Evolutionary conservation across 345 rosid species (phyloP).

Genomic region (Erodium maritimum): DNA sequence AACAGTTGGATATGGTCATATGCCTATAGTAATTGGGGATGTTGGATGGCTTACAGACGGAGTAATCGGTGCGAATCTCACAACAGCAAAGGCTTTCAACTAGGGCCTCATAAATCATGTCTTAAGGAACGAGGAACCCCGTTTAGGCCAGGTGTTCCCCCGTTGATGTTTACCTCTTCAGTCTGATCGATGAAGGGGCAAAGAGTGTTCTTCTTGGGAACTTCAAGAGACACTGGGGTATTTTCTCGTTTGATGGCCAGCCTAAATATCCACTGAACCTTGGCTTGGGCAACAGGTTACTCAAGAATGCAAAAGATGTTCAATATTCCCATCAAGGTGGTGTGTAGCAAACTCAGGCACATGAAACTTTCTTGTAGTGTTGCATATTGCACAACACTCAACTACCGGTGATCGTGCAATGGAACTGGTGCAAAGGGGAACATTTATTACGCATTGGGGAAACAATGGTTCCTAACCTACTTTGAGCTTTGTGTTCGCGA

Average conservation of each 20-base stretch:
- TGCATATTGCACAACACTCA: background rate
- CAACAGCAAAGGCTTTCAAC: conserved; percentile 9
- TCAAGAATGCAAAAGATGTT: background rate
- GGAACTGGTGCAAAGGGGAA: background rate
- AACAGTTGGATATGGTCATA: background rate
- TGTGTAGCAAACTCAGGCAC: background rate
- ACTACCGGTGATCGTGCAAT: background rate
- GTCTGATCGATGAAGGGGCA: conserved; percentile 15
- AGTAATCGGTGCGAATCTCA: background rate
- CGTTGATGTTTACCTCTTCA: conserved; percentile 14
- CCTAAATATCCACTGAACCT: conserved; percentile 8
- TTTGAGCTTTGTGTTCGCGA: too few species aligned
- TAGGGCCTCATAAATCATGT: conserved; percentile 17
- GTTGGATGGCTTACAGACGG: conserved; percentile 25
- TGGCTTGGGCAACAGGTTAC: background rate
- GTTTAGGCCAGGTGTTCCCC: conserved; percentile 9
- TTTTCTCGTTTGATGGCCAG: conserved; percentile 16
- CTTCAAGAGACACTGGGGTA: conserved; percentile 24
- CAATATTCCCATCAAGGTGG: background rate
- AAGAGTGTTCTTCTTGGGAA: conserved; percentile 15
- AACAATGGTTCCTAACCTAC: too few species aligned
- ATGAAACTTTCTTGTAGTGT: background rate
- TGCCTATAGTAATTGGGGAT: conserved; percentile 17
- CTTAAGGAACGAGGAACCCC: conserved; percentile 15
- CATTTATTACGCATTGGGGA: too few species aligned